Base-by-base conservation (phyloP, 2,329 filamentous ascomycete species). In the Paradendryphiella salina region DNA sequence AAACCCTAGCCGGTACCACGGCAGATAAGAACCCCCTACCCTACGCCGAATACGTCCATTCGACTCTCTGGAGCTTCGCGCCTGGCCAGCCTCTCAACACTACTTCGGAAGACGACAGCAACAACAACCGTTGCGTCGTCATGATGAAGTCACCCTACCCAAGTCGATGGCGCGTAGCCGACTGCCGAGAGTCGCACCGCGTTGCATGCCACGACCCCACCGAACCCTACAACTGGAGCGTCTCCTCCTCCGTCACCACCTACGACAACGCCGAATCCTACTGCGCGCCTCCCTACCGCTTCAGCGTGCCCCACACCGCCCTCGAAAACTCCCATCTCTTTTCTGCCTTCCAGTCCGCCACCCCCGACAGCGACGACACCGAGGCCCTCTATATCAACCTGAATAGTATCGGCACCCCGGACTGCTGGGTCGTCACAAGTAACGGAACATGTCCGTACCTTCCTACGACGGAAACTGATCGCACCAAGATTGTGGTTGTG, bases 251-350 rank as follows among this genome's bases (percentile, higher is more conserved):
- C 3, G 53, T 66, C 0, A 73, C 73, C 2, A 63, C 73, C 6
- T 85, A 80, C 60, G 70, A 69, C 33, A 75, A 77, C 2, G 69
- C 73, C 2, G 56, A 75, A 2, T 68, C 61, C 1, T 64, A 73
- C 4, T 88, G 85, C 65, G 77, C 77, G 0, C 48, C 70, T 1
- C 71, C 75, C 15, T 77, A 76, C n/a, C 66, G 47, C 2, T 86
- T 88, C 61, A 74, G 77, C 23, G 77, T 81, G 1, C 85, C 85
- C 0, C 78, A 82, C 31, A 86, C 83, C 0, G 79, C 81, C 1
- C 76, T 88, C 2, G 85, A 88, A 64, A 87, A 87, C 56, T 73
- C 73, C 1, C 84, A 85, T 61, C 74, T 88, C 26, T 75, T 63
- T 47, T 73, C 55, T 50, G 70, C 56, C 1, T 63, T 71, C 18